These are phyloP conservation scores for Cladorrhinum sp. DNA, from an alignment of 2,329 filamentous ascomycete species.

Conservation along the genomic window DNA sequence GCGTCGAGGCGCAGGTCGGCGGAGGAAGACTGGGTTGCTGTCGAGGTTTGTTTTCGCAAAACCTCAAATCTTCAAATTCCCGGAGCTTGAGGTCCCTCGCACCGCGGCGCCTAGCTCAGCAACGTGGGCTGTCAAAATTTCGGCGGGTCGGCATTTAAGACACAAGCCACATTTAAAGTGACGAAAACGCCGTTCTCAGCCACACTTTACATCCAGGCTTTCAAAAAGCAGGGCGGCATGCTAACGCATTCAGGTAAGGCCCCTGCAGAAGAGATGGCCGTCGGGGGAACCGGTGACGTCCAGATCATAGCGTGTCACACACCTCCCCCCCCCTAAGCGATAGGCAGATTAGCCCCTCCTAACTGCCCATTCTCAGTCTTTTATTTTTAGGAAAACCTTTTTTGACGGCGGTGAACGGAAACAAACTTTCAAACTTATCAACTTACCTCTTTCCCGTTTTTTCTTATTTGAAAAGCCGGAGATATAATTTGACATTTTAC, in stretches of 20 bases:
- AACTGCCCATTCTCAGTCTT: conserved; percentile 11
- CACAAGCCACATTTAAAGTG: conserved; percentile 15
- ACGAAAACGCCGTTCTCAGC: background rate
- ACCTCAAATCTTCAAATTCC: background rate
- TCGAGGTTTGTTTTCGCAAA: background rate
- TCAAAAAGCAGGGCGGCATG: background rate
- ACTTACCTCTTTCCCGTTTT: conserved; percentile 3
- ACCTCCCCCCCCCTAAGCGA: background rate
- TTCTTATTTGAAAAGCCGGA: conserved; percentile 2
- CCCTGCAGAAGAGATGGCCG: background rate
- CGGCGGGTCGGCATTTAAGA: conserved; percentile 1
- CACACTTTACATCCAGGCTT: background rate
- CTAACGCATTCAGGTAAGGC: background rate
- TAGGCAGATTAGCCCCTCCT: conserved; percentile 14
- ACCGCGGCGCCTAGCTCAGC: conserved; percentile 5
- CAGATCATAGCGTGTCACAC: conserved; percentile 14
- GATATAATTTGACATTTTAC: conserved; percentile 2
- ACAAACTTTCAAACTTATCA: conserved; percentile 6
- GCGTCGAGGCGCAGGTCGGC: background rate
- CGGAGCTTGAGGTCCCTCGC: background rate
- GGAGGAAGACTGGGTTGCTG: background rate
- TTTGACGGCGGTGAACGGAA: conserved; percentile 25
- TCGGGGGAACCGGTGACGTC: conserved; percentile 2
- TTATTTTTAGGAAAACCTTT: conserved; percentile 17
- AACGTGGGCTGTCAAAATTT: conserved; percentile 14